phyloP scores from a whole-genome alignment of 129 eudicot genomes.

The sunflower (Helianthus annuus) region HanXRQr2.0-SUNRISE NC_035433.2:49069229-49069728 shows the following conservation, averaged over 20 bases:
- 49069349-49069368: not conserved
- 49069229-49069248: not conserved
- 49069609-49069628: slow-evolving; percentile 8
- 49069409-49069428: not conserved
- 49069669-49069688: not conserved
- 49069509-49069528: slow-evolving; percentile 16
- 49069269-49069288: too few species aligned
- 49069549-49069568: slow-evolving; percentile 5
- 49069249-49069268: too few species aligned
- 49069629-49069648: slow-evolving; percentile 30
- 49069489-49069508: slow-evolving; percentile 18
- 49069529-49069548: slow-evolving; percentile 7
- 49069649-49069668: slow-evolving; percentile 28
- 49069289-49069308: too few species aligned
- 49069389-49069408: not conserved
- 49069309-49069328: too few species aligned
- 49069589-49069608: not conserved
- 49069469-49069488: slow-evolving; percentile 25
- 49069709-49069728: too few species aligned
- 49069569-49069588: too few species aligned
- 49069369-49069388: too few species aligned
- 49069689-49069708: too few species aligned
- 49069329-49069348: not conserved
- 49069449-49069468: slow-evolving; percentile 25
- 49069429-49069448: slow-evolving; percentile 31